A percentile compares a stretch with the other conserved stretches of the same genome.
Evolutionary conservation across 352 stramenopile species (phyloP).

Genomic region (Nothophytophthora sp.): DNA sequence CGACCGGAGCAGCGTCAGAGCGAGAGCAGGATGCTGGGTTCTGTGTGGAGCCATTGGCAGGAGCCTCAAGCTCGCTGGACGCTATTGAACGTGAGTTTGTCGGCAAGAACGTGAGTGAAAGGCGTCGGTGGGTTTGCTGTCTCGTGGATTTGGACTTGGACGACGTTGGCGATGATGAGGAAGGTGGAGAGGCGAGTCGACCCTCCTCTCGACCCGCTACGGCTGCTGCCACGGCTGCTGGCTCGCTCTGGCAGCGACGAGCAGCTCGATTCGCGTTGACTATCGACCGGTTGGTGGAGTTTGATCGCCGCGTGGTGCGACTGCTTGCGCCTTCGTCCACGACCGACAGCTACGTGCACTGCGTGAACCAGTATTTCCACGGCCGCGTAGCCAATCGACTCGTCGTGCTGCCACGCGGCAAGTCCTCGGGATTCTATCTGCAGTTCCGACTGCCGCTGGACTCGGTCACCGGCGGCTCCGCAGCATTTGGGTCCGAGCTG

Average conservation of each 20-base stretch:
- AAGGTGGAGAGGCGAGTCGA: slow-evolving; percentile 26
- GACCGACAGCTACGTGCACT: slow-evolving; percentile 6
- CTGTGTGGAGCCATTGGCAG: slow-evolving; percentile 28
- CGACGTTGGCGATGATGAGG: slow-evolving; percentile 39
- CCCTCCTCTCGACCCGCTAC: slow-evolving; percentile 6
- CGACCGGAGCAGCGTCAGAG: slow-evolving; percentile 9
- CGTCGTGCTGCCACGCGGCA: slow-evolving; percentile 53
- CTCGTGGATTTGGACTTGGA: slow-evolving; percentile 60
- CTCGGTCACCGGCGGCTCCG: not conserved
- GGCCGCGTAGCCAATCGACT: slow-evolving; percentile 41
- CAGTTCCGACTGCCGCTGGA: slow-evolving; percentile 53
- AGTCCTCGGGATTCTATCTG: slow-evolving; percentile 49
- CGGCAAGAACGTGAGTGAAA: not conserved
- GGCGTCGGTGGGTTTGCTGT: slow-evolving; percentile 19
- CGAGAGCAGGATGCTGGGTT: slow-evolving; percentile 18
- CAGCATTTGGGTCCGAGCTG: not conserved
- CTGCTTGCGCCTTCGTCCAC: slow-evolving; percentile 4
- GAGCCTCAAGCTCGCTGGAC: slow-evolving; percentile 22
- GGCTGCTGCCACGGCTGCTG: too few relatives aligned
- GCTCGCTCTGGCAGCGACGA: slow-evolving; percentile 22
- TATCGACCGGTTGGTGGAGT: slow-evolving; percentile 16
- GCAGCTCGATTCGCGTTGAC: slow-evolving; percentile 17
- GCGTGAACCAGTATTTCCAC: slow-evolving; percentile 33
- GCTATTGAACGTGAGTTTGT: slow-evolving; percentile 25
- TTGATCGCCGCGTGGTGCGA: slow-evolving; percentile 16